Percentiles rank a stretch among this genome's conserved stretches.
Conservation (phyloP, 2,329 filamentous ascomycete genomes). For the Colletotrichum gigasporum region DNA sequence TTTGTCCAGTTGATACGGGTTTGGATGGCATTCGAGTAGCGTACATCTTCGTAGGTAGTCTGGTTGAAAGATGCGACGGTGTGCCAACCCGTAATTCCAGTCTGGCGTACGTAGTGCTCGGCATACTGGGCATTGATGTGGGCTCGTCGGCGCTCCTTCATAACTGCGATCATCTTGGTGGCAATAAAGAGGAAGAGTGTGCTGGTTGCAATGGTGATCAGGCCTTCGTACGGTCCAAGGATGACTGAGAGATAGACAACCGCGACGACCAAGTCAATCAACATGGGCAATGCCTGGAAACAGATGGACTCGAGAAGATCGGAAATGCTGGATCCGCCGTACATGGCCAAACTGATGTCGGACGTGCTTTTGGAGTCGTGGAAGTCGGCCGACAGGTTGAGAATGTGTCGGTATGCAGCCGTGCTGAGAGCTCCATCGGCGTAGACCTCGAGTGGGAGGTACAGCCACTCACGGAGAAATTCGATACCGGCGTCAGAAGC, state of each 20-base stretch:
- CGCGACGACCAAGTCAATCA: conserved; percentile 68
- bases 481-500: conserved; percentile 65
- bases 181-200: conserved; percentile 65
- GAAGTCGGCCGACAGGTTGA: conserved; percentile 69
- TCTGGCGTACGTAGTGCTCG: conserved; percentile 64
- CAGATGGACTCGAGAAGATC: conserved; percentile 67
- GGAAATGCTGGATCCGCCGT: conserved; percentile 62
- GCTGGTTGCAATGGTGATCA: conserved; percentile 68
- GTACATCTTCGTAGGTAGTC: conserved; percentile 63
- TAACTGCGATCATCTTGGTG: conserved; percentile 59
- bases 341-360: conserved; percentile 66
- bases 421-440: conserved; percentile 62
- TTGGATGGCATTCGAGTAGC: conserved; percentile 60
- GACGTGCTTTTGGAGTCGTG: conserved; percentile 69
- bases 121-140: conserved; percentile 63
- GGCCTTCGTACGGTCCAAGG: conserved; percentile 69
- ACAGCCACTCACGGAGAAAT: conserved; percentile 63
- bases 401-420: conserved; percentile 67
- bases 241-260: conserved; percentile 67
- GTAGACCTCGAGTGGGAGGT: conserved; percentile 67
- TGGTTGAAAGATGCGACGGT: conserved; percentile 70
- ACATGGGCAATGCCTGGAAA: conserved; percentile 67
- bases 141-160: conserved; percentile 58
- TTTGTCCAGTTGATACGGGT: conserved; percentile 30
- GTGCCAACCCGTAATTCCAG: conserved; percentile 67